These are phyloP conservation scores for Pelargonium hybrid DNA, from an alignment of 441 rosid genomes.

Conservation along the genomic window DNA sequence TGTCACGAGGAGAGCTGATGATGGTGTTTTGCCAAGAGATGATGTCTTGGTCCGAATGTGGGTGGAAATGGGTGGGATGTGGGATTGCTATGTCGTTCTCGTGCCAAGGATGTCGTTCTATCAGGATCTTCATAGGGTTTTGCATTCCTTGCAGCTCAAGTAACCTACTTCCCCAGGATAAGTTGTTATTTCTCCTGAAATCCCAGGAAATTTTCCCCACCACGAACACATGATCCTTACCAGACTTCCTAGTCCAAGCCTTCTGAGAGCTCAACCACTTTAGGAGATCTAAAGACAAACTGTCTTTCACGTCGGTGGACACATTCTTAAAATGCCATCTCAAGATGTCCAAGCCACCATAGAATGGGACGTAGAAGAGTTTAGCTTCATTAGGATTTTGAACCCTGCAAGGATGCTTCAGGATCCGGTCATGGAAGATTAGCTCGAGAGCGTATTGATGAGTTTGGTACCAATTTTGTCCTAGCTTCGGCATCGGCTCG, in stretches of 20 bases:
- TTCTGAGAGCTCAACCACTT: constrained; percentile 54
- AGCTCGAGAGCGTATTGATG: constrained; percentile 76
- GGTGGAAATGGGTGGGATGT: constrained; percentile 78
- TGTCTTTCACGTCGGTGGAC: constrained; percentile 56
- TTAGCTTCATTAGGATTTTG: constrained; percentile 47
- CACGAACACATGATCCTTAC: constrained; percentile 74
- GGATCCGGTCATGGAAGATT: constrained; percentile 56
- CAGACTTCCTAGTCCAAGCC: constrained; percentile 47
- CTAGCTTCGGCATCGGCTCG: constrained; percentile 39
- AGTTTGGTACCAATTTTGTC: constrained; percentile 53
- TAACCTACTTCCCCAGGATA: constrained; percentile 63
- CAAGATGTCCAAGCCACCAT: constrained; percentile 67
- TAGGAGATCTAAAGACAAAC: constrained; percentile 40
- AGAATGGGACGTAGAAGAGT: constrained; percentile 73
- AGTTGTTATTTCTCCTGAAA: constrained; percentile 42
- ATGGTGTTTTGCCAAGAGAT: constrained; percentile 55
- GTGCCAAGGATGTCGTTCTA: constrained; percentile 83
- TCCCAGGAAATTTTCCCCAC: constrained; percentile 83
- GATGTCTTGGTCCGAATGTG: constrained; percentile 54
- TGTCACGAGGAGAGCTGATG: constrained; percentile 32
- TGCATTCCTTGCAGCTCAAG: constrained; percentile 61
- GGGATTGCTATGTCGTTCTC: constrained; percentile 67
- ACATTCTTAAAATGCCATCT: constrained; percentile 91
- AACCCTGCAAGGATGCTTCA: constrained; percentile 78
- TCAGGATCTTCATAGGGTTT: constrained; percentile 64